Percentiles rank a stretch among this genome's conserved stretches.
These are phyloP conservation scores for Funneliformis mosseae DNA, from an alignment of 192 early-diverging fungal genomes.

Conservation along the genomic window DNA sequence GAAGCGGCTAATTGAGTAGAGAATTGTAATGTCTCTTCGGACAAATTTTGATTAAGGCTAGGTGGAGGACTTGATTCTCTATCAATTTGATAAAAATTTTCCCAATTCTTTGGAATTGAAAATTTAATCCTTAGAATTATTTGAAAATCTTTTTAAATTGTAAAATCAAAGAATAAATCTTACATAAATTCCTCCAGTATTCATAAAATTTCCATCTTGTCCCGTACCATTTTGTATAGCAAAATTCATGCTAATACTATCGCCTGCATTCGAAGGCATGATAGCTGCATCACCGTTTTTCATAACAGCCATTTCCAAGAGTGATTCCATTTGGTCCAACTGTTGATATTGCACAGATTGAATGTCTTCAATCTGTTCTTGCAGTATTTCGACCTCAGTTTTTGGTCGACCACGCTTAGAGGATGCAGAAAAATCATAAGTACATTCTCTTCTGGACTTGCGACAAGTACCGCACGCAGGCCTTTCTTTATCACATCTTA, in stretches of 20 bases:
- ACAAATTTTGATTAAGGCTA: constrained; percentile 28
- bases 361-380: constrained; percentile 32
- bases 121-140: neutral
- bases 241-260: constrained; percentile 2
- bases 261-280: neutral
- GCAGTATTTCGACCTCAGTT: constrained; percentile 18
- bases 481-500: constrained; percentile 31
- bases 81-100: neutral
- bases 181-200: neutral
- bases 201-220: neutral
- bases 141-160: neutral
- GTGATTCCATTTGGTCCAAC: constrained; percentile 17
- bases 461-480: constrained; percentile 29
- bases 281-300: neutral
- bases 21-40: constrained; percentile 19
- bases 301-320: constrained; percentile 25
- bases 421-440: constrained; percentile 26
- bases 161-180: neutral
- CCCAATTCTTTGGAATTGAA: neutral
- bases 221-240: neutral
- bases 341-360: constrained; percentile 4
- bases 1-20: constrained; percentile 11
- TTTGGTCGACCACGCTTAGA: constrained; percentile 29
- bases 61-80: constrained; percentile 19
- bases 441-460: constrained; percentile 29